phyloP scores from a whole-genome alignment of 2,329 filamentous ascomycete genomes.

The Emmonsiellopsis sp. region DNA sequence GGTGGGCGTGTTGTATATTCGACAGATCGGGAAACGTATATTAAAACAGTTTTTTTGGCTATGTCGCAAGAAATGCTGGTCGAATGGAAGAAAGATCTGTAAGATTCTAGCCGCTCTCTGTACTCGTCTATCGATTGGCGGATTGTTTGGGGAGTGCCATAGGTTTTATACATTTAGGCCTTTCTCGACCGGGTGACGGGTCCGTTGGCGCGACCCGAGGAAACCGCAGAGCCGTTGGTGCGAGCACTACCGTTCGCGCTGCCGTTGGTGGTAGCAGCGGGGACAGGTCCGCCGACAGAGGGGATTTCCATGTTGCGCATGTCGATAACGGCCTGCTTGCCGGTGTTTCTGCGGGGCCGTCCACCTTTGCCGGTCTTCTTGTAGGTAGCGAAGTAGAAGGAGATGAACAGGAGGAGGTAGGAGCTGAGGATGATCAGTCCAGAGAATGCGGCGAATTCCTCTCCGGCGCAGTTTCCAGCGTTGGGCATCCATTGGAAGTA shows the following conservation, averaged over 20 bases:
- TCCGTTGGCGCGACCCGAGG: constrained; percentile 34
- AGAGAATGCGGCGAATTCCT: constrained; percentile 83
- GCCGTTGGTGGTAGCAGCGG: constrained; percentile 20
- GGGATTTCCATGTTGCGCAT: constrained; percentile 65
- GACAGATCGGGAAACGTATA: neutral
- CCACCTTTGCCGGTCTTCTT: constrained; percentile 45
- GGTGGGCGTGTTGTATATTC: neutral
- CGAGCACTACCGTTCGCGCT: constrained; percentile 6
- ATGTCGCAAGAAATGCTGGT: no score
- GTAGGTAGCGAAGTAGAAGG: constrained; percentile 89
- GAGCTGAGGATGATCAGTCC: constrained; percentile 80
- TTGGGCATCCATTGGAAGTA: constrained; percentile 76
- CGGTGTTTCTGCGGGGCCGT: constrained; percentile 47
- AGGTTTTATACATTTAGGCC: constrained; percentile 25
- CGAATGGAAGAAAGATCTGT: no score
- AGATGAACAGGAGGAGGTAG: constrained; percentile 90
- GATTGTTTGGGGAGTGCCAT: neutral
- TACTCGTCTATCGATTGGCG: no score
- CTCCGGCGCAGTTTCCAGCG: constrained; percentile 70
- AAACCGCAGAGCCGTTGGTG: constrained; percentile 16
- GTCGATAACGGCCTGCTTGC: constrained; percentile 77
- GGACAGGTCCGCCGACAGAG: constrained; percentile 17
- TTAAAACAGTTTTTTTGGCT: no score
- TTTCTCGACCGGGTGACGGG: constrained; percentile 40
- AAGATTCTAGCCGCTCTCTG: no score